phyloP scores from a whole-genome alignment of 225 moss, liverwort and hornwort genomes.

The Straminergon stramineum region DNA sequence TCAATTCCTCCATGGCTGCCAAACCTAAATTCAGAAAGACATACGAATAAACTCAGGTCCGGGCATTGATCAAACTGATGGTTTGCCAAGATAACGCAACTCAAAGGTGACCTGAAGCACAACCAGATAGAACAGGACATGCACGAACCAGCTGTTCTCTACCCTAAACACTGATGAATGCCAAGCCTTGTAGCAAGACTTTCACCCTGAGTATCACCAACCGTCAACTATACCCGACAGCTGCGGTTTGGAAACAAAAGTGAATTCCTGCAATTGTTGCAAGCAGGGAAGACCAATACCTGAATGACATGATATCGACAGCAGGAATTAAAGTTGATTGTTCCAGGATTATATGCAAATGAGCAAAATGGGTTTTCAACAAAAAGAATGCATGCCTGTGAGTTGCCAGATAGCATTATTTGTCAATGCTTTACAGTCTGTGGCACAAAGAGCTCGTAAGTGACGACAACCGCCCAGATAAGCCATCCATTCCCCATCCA shows the following conservation, averaged over 20 bases:
- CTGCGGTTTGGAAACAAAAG: not conserved
- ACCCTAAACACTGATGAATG: not conserved
- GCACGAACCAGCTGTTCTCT: not conserved
- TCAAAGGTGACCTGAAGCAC: not conserved
- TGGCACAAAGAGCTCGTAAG: slow-evolving; percentile 28
- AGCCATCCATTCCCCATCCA: slow-evolving; percentile 62
- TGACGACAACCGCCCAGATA: slow-evolving; percentile 41
- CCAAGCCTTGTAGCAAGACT: not conserved
- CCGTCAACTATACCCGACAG: not conserved
- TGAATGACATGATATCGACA: not conserved
- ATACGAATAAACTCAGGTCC: not conserved
- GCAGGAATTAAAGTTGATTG: not conserved
- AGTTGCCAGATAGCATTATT: slow-evolving; percentile 47
- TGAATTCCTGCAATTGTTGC: not conserved
- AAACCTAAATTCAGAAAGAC: slow-evolving; percentile 16
- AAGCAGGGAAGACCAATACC: not conserved
- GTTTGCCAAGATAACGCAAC: not conserved
- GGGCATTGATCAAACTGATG: not conserved
- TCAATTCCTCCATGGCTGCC: slow-evolving; percentile 35
- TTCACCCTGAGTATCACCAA: not conserved
- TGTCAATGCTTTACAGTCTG: slow-evolving; percentile 37
- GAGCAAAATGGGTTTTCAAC: not conserved
- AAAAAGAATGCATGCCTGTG: slow-evolving; percentile 18
- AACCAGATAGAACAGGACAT: not conserved
- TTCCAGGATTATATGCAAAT: not conserved